A percentile compares a stretch with the other conserved stretches of the same genome.
Evolutionary conservation across 352 stramenopile genomes (phyloP).

Genomic region (Achlya hypogyna): DNA sequence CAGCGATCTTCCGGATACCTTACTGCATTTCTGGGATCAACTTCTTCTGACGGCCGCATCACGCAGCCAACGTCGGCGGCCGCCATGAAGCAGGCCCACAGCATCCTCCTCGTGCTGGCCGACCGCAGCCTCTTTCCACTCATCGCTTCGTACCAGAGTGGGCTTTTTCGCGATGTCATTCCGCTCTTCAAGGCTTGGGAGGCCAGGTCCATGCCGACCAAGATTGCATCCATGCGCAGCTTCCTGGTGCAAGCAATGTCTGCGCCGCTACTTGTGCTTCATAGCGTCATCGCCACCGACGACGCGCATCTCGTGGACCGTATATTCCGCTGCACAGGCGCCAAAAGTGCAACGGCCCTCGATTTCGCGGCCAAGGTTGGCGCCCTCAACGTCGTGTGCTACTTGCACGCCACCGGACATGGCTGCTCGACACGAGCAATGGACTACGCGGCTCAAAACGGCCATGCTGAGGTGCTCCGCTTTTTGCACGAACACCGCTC

Average conservation of each 20-base stretch:
- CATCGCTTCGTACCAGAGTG: not conserved
- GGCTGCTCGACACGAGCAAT: slow-evolving; percentile 20
- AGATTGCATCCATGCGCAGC: not conserved
- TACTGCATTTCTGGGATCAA: not conserved
- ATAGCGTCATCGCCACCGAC: not conserved
- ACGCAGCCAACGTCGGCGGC: not conserved
- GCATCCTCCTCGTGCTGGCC: not conserved
- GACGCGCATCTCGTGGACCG: not conserved
- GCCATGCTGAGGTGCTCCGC: slow-evolving; percentile 23
- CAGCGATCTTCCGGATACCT: not conserved
- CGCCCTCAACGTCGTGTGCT: slow-evolving; percentile 26
- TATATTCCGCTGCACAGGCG: not conserved
- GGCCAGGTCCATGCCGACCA: not conserved
- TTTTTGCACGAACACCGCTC: slow-evolving; percentile 28
- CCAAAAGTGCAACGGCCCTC: slow-evolving; percentile 23
- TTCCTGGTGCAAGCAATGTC: not conserved
- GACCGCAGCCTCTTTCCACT: not conserved
- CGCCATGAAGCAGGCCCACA: not conserved
- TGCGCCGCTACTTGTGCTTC: not conserved
- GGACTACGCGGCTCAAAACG: slow-evolving; percentile 29
- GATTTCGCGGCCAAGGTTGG: slow-evolving; percentile 27
- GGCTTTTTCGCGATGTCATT: not conserved
- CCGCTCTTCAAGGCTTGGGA: not conserved
- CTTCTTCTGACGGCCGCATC: not conserved
- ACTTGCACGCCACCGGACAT: slow-evolving; percentile 22